Percentiles rank a stretch among this genome's conserved stretches.
These are phyloP conservation scores for Oleoguttula mirabilis DNA, from an alignment of 495 filamentous ascomycete genomes.

Conservation along the genomic window DNA sequence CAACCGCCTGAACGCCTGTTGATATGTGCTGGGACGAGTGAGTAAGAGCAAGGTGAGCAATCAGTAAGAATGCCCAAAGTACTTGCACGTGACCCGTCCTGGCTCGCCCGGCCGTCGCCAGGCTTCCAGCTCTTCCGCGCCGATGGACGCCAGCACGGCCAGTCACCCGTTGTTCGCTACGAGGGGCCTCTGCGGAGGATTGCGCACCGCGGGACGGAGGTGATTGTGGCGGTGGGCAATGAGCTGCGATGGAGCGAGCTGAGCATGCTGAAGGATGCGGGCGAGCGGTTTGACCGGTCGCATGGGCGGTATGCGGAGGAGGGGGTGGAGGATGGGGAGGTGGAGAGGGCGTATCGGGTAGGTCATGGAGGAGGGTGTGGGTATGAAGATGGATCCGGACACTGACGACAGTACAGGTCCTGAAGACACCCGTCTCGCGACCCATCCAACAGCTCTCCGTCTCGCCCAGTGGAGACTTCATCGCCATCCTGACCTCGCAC, in stretches of 20 bases:
- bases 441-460: conserved; percentile 71
- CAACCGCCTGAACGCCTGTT: no score
- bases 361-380: no score
- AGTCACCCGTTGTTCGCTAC: conserved; percentile 20
- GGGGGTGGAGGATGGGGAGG: conserved; percentile 1
- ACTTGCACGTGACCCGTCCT: conserved; percentile 66
- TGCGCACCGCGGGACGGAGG: conserved; percentile 61
- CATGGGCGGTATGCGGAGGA: not conserved
- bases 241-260: conserved; percentile 81
- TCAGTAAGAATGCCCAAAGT: conserved; percentile 73
- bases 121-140: conserved; percentile 59
- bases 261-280: conserved; percentile 58
- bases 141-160: conserved; percentile 25
- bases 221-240: conserved; percentile 73
- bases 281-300: conserved; percentile 34
- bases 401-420: no score
- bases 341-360: conserved; percentile 9
- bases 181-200: conserved; percentile 53
- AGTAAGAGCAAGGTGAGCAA: no score
- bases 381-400: no score
- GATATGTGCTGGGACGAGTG: not conserved
- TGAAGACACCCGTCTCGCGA: conserved; percentile 59
- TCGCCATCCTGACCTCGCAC: conserved; percentile 72
- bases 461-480: conserved; percentile 63
- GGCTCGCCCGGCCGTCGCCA: conserved; percentile 63